Base-by-base conservation (phyloP, 164 flowering plant genomes). In the Taxillus chinensis region DNA sequence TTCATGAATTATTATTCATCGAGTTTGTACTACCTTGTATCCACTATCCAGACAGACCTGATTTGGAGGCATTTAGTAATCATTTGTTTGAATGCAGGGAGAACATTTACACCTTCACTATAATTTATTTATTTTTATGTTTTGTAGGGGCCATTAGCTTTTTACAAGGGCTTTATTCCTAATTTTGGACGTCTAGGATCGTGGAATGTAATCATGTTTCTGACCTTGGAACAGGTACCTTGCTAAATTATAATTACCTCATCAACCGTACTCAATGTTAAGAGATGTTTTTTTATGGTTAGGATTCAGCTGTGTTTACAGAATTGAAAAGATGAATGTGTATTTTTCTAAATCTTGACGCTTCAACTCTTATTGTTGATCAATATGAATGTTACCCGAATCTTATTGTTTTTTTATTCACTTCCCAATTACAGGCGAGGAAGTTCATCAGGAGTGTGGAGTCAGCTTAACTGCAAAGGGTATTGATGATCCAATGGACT, bases 141-240 rank as follows among this genome's bases (percentile, higher is more conserved):
- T 48, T 67, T 75, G 71, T 87, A 91, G 97, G 97, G 97, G 57
- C 73, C 81, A 65, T 61, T 81, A 7, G 96, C 96, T 45, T 91
- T 91, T 62, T 91, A 88, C 54, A 91, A 91, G 73, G 97, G 97
- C 8, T 91, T 88, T 70, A 74, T 86, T 39, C 96, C 91, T 45
- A 91, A 88, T 76, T 88, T 91, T 68, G 82, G 78, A n/a, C 79
- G 97, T 42, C 78, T 88, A 27, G 97, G 97, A 64, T 76, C 93
- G 6, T 88, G 95, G 97, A 90, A 87, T 57, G 90, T 78, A 49
- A 74, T 90, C 60, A 90, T 91, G 97, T 91, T 91, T 80, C 78
- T 91, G 57, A 85, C 88, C 16, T 70, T 91, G 43, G 97, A 91
- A 74, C 97, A 86, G 77, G 96, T 91, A 83, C 51, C 9, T 48